Conservation (phyloP, 306 rosid species). For the Parietaria judaica region DNA sequence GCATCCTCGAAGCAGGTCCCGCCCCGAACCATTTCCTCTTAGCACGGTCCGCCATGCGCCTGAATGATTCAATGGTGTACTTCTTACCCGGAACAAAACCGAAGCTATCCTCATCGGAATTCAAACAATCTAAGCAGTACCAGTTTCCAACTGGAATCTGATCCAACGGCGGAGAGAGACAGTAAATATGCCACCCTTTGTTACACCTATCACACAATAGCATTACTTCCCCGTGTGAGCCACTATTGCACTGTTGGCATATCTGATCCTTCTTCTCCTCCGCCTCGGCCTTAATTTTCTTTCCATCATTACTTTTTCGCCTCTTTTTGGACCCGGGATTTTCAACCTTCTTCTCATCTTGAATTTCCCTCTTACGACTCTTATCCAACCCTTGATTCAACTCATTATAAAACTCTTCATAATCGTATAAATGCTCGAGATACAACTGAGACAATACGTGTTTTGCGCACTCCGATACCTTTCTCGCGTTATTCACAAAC, state of each 20-base stretch:
- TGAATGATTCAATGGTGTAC: slow-evolving; percentile 67
- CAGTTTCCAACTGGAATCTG: slow-evolving; percentile 84
- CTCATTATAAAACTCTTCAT: slow-evolving; percentile 45
- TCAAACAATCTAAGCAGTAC: slow-evolving; percentile 91
- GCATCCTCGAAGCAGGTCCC: slow-evolving; percentile 70
- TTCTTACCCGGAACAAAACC: slow-evolving; percentile 91
- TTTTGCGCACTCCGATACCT: slow-evolving; percentile 75
- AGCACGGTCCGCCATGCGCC: slow-evolving; percentile 68
- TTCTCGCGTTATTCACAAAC: slow-evolving; percentile 43
- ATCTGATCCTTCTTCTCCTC: slow-evolving; percentile 62
- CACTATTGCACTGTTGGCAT: slow-evolving; percentile 90
- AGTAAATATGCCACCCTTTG: slow-evolving; percentile 92
- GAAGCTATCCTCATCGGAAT: slow-evolving; percentile 81
- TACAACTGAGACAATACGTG: slow-evolving; percentile 78
- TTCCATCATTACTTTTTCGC: slow-evolving; percentile 30
- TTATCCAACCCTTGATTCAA: slow-evolving; percentile 30
- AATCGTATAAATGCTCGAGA: slow-evolving; percentile 77
- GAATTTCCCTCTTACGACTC: slow-evolving; percentile 43
- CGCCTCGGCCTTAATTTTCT: slow-evolving; percentile 34
- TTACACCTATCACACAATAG: slow-evolving; percentile 94
- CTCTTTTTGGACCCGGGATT: slow-evolving; percentile 44
- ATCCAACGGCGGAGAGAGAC: slow-evolving; percentile 87
- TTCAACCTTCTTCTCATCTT: slow-evolving; percentile 30
- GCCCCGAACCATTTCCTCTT: slow-evolving; percentile 94
- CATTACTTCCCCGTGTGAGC: slow-evolving; percentile 94